Evolutionary conservation across 805 yeast genomes (phyloP).

Genomic region (Jamesozyma piceae): DNA sequence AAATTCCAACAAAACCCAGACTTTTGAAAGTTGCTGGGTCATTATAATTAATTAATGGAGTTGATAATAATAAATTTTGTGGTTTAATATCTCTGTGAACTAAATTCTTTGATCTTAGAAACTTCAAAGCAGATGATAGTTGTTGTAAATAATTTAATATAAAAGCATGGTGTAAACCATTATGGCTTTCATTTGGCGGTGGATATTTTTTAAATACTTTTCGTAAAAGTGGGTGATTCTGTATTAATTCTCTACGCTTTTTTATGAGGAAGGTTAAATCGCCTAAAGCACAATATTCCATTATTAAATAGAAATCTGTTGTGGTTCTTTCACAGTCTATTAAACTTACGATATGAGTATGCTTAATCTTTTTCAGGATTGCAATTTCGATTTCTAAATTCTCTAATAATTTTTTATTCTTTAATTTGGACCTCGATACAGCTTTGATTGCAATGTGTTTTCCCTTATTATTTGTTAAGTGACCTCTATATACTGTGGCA

Average conservation of each 20-base stretch:
- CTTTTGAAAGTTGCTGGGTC: conserved; percentile 50
- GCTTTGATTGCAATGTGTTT: conserved; percentile 77
- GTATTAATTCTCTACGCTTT: conserved; percentile 58
- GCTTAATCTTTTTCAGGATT: conserved; percentile 76
- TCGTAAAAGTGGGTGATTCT: conserved; percentile 69
- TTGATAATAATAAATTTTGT: conserved; percentile 64
- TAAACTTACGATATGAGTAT: conserved; percentile 86
- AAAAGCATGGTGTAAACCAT: conserved; percentile 71
- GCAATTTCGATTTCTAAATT: conserved; percentile 88
- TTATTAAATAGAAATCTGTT: conserved; percentile 73
- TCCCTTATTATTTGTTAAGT: conserved; percentile 31
- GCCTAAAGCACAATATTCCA: conserved; percentile 96
- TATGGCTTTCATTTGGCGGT: conserved; percentile 56
- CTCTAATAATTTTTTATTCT: conserved; percentile 78
- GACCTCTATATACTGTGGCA: conserved; percentile 89
- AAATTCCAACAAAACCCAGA: conserved; percentile 59
- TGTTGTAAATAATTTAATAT: conserved; percentile 83
- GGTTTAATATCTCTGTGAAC: conserved; percentile 93
- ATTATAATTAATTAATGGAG: conserved; percentile 50
- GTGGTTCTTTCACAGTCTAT: conserved; percentile 74
- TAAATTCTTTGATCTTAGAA: conserved; percentile 70
- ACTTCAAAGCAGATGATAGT: conserved; percentile 72
- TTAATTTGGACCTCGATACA: conserved; percentile 71
- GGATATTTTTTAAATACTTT: conserved; percentile 76
- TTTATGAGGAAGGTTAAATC: conserved; percentile 83